A percentile compares a stretch with the other conserved stretches of the same genome.
Conservation (phyloP, 305 asterid species). For the Salvia sclarea region DNA sequence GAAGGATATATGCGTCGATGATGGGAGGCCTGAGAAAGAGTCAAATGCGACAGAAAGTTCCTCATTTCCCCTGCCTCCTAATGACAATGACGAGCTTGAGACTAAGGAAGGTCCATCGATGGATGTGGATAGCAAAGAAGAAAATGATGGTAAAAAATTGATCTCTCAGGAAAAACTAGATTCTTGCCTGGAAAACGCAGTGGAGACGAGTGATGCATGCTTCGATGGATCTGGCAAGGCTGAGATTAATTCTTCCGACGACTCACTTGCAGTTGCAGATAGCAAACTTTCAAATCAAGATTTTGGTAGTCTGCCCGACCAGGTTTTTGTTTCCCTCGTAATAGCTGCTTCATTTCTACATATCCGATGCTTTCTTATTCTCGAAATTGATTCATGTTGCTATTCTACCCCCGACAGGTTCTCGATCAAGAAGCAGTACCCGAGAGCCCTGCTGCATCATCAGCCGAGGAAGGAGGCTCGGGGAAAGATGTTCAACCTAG, state of each 20-base stretch:
- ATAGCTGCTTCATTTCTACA: constrained; percentile 4
- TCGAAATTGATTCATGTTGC: constrained; percentile 15
- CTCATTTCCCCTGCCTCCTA: constrained; percentile 17
- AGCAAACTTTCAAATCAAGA: constrained; percentile 33
- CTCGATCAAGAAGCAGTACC: constrained; percentile 37
- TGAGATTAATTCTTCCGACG: constrained; percentile 6
- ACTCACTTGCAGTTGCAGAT: constrained; percentile 28
- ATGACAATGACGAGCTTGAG: constrained; percentile 25
- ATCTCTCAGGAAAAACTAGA: constrained; percentile 33
- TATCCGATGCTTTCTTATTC: not conserved
- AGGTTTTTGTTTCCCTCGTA: constrained; percentile 28
- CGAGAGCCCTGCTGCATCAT: constrained; percentile 32
- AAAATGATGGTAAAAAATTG: constrained; percentile 30
- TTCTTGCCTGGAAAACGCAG: constrained; percentile 26
- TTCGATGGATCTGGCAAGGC: constrained; percentile 9
- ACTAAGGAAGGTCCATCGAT: constrained; percentile 10
- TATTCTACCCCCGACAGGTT: constrained; percentile 38
- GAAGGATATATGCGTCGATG: constrained; percentile 67
- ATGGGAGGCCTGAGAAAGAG: constrained; percentile 51
- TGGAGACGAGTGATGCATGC: constrained; percentile 18
- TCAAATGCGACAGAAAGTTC: constrained; percentile 31
- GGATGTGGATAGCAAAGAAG: constrained; percentile 25
- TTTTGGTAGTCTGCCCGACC: constrained; percentile 26
- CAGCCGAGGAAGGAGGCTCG: constrained; percentile 35
- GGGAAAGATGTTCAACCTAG: constrained; percentile 36